Base-by-base conservation (phyloP, 352 stramenopile species). In the Phytophthora pluvialis region DNA sequence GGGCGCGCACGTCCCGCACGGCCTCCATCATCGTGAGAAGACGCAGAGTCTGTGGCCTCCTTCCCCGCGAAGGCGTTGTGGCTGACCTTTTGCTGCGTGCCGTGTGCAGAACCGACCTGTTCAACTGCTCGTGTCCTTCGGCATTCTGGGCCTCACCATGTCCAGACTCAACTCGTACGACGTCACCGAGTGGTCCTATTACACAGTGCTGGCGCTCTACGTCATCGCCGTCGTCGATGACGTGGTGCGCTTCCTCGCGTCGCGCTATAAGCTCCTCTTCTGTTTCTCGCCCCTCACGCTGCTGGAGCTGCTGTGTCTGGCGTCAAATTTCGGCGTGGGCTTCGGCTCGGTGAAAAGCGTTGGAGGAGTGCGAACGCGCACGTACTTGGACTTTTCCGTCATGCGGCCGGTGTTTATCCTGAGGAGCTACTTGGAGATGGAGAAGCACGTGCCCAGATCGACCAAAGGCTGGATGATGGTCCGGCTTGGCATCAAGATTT, bases 341-440 rank as follows among this genome's bases (percentile, higher is more conserved):
- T 94, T 88, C 40, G 87, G 82, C 10, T 86, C 87, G 1, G 83
- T 76, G 15, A 83, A 84, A 53, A 47, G 86, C 40, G 72, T 86
- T 51, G 72, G 72, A 54, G 86, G 79, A 49, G 66, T 89, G 29
- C 43, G 64, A 11, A 92, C 72, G 15, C 83, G 87, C 15, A 88
- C 87, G 49, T 95, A 89, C 73, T 78, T 95, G 58, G 87, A 95
- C 58, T 93, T 95, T 45, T 94, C 85, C 11, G 82, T 95, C 65
- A 93, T 93, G 83, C 80, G 87, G 0, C 73, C 85, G 1, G 77
- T 91, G 13, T 95, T 94, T 63, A 91, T 95, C 32, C 59, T 93
- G 33, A 73, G 81, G 35, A 94, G 85, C 63, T 95, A 91, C 70
- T 44, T 92, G 33, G 87, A 95, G 57, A 94, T 95, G 82, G 87